A percentile compares a stretch with the other conserved stretches of the same genome.
These are phyloP conservation scores for Chaetomium sp. DNA, from an alignment of 2,329 filamentous ascomycete genomes.

Conservation along the genomic window DNA sequence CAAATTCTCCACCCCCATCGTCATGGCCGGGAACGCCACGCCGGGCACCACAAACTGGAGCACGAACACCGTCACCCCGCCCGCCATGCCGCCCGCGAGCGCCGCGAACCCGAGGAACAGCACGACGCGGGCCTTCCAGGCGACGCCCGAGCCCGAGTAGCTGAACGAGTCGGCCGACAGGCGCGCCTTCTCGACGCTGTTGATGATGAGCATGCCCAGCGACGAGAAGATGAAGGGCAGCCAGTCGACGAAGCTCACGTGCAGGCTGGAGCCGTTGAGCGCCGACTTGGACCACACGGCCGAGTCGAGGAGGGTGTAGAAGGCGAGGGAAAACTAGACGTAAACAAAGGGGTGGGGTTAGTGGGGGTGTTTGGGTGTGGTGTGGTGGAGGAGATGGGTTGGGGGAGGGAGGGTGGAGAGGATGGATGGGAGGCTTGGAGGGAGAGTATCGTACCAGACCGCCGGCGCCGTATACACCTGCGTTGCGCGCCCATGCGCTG, in stretches of 20 bases:
- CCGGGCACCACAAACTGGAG: conserved; percentile 63
- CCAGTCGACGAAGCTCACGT: conserved; percentile 71
- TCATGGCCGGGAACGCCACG: conserved; percentile 61
- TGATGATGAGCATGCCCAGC: conserved; percentile 71
- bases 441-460: conserved; percentile 55
- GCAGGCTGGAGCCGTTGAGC: conserved; percentile 61
- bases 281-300: conserved; percentile 67
- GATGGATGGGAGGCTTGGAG: background rate
- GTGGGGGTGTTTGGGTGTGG: conserved; percentile 21
- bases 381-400: background rate
- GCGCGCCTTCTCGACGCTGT: conserved; percentile 68
- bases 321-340: conserved; percentile 64
- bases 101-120: conserved; percentile 68
- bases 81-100: conserved; percentile 68
- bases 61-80: conserved; percentile 68
- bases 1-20: conserved; percentile 68
- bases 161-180: conserved; percentile 65
- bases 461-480: conserved; percentile 64
- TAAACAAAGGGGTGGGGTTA: no score
- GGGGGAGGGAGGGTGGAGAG: background rate
- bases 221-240: conserved; percentile 67
- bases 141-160: conserved; percentile 64
- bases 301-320: conserved; percentile 69
- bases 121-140: conserved; percentile 69
- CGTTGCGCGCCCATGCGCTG: conserved; percentile 63